Base-by-base conservation (phyloP, 2,329 filamentous ascomycete species). In the Dactylellina parvicollis region DNA sequence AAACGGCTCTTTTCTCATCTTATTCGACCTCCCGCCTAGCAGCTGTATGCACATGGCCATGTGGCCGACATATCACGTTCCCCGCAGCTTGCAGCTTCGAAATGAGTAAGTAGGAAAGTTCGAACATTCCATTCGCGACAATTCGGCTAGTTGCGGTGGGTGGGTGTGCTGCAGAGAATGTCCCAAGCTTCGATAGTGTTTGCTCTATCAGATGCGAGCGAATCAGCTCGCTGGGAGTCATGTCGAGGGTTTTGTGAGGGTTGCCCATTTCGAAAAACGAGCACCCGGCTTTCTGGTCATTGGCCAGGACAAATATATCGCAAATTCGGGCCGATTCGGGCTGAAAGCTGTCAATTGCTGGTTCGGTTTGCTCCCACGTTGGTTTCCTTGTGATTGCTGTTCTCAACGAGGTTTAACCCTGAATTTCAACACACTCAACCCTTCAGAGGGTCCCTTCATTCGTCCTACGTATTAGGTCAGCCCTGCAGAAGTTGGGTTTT, bases 1-100 rank as follows among this genome's bases (percentile, higher is more conserved):
- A 59, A 67, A 67, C 62, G 44, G 62, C 62, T n/a, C 62, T 56
- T 44, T 52, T 46, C 52, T 56, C 22, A 38, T 56, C 52, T 26
- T 26, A 56, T 20, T 42, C 20, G 30, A 49, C 30, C 30, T 16
- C 30, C 30, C 5, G 30, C 12, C 34, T 14, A 38, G 12, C 16
- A n/a, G 34, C 16, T n/a, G 14, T 40, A 30, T 56, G 52, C 52
- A 56, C 28, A 50, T 59, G 42, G 62, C 62, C 62, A 67, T 67
- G 62, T 67, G 62, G 62, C 52, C 62, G 24, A 56, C 49, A 34
- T 34, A 54, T 54, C 49, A 56, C 52, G 42, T 42, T 42, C 52
- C 52, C 34, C 52, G 20, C 52, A 56, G 44, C 54, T 14, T 67
- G 62, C 62, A 67, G 50, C 44, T 34, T 18, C 20, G 42, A 44